Percentiles rank a stretch among this genome's conserved stretches.
These are phyloP conservation scores for Teunomyces funiuensis DNA, from an alignment of 805 yeast genomes.

Conservation along the genomic window DNA sequence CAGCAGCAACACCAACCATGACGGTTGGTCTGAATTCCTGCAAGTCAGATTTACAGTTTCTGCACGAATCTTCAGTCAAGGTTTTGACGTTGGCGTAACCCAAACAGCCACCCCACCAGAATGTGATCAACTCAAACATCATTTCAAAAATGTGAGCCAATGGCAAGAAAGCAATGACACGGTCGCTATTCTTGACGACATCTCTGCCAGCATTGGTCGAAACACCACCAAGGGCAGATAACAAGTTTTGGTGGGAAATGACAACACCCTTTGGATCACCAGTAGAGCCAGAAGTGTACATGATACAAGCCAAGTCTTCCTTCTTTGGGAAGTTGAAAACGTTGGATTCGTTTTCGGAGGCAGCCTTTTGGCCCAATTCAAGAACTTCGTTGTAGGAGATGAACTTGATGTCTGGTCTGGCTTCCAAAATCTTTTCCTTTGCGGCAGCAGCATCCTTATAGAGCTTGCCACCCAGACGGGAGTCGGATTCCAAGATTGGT, in stretches of 20 bases:
- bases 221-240: conserved; percentile 88
- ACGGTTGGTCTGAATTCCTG: conserved; percentile 83
- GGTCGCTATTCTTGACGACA: conserved; percentile 56
- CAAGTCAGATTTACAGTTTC: conserved; percentile 87
- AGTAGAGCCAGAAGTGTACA: conserved; percentile 87
- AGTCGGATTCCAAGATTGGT: conserved; percentile 57
- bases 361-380: conserved; percentile 49
- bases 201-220: conserved; percentile 56
- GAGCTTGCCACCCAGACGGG: conserved; percentile 59
- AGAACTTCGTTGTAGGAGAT: conserved; percentile 64
- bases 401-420: conserved; percentile 77
- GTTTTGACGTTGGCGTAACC: conserved; percentile 96
- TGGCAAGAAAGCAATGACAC: conserved; percentile 86
- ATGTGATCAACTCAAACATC: conserved; percentile 73
- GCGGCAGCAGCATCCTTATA: conserved; percentile 60
- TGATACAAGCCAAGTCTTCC: conserved; percentile 67
- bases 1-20: conserved; percentile 99
- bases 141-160: conserved; percentile 95
- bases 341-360: conserved; percentile 15
- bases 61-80: conserved; percentile 74
- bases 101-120: conserved; percentile 86
- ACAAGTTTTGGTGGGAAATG: conserved; percentile 60
- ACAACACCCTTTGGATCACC: conserved; percentile 87
- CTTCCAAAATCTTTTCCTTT: conserved; percentile 54
- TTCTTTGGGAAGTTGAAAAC: conserved; percentile 39